Evolutionary conservation across 2,329 filamentous ascomycete species (phyloP).

Genomic region (Xylaria sp.): DNA sequence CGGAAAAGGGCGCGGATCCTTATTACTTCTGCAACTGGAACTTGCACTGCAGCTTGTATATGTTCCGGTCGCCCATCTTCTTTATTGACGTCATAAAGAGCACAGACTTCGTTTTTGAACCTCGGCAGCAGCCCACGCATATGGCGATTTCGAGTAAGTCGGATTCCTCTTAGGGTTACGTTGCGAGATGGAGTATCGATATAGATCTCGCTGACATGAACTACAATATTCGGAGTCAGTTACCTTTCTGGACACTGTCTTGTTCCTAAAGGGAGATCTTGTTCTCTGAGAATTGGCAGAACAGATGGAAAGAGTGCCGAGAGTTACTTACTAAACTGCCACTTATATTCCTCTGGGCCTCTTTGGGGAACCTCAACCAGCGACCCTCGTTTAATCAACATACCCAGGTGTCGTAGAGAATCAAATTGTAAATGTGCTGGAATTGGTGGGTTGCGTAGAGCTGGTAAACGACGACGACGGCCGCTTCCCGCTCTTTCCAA

Average conservation of each 20-base stretch:
- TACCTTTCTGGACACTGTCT: no score
- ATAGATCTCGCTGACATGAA: conserved; percentile 21
- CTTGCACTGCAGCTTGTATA: conserved; percentile 49
- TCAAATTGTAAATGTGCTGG: neutral
- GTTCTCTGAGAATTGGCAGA: no score
- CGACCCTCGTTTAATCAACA: conserved; percentile 10
- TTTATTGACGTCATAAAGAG: conserved; percentile 44
- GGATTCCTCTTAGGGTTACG: conserved; percentile 46
- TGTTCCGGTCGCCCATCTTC: conserved; percentile 42
- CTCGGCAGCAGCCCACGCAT: conserved; percentile 45
- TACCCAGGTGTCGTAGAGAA: neutral
- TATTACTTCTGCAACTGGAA: conserved; percentile 47
- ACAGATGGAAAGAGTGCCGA: no score
- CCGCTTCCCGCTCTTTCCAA: neutral
- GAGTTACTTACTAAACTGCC: no score
- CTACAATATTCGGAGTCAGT: no score
- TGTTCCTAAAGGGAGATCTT: no score
- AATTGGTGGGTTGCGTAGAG: neutral
- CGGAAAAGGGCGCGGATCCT: conserved; percentile 51
- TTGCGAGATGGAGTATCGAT: neutral
- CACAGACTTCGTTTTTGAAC: conserved; percentile 53
- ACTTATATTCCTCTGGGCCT: neutral
- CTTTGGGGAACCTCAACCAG: conserved; percentile 23
- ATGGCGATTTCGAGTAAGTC: conserved; percentile 41
- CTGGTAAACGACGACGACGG: neutral